Percentiles rank a stretch among this genome's conserved stretches.
phyloP scores from a whole-genome alignment of 495 filamentous ascomycete genomes.

The Daldinia bambusicola region DNA sequence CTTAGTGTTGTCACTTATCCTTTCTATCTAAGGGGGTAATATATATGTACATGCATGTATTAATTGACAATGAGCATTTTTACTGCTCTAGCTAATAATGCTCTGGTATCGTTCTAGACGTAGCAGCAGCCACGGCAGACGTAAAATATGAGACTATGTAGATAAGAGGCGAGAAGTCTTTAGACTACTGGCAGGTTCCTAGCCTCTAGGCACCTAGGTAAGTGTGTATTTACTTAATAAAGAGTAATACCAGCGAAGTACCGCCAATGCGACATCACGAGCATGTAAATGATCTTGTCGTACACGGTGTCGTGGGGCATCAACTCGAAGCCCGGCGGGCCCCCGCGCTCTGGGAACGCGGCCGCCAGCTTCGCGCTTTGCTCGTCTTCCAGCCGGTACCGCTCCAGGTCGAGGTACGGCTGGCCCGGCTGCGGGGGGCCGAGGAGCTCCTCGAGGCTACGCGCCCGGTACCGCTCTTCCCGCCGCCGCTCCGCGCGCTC shows the following conservation, averaged over 20 bases:
- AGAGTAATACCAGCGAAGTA: neutral
- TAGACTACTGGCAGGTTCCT: too few relatives aligned
- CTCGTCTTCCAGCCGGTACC: neutral
- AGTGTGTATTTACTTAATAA: neutral
- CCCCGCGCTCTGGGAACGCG: neutral
- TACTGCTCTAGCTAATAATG: neutral
- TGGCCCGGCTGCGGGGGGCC: neutral
- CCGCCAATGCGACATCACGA: conserved; percentile 35
- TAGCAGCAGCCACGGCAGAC: neutral
- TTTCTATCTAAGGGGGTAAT: neutral
- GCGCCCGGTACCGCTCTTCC: neutral
- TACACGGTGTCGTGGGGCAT: neutral
- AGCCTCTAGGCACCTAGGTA: too few relatives aligned
- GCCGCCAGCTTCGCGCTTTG: neutral
- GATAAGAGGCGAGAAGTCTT: neutral
- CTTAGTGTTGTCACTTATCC: neutral
- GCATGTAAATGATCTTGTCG: conserved; percentile 31
- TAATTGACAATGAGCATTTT: too few relatives aligned
- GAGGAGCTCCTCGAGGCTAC: neutral
- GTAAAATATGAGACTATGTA: neutral
- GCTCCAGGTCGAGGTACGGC: neutral
- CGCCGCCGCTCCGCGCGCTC: conserved; percentile 8
- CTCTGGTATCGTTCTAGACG: neutral
- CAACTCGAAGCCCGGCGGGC: conserved; percentile 6
- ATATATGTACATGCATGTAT: too few relatives aligned